Base-by-base conservation (phyloP, 2,329 filamentous ascomycete genomes). In the Amesomyces nigricolor region DNA sequence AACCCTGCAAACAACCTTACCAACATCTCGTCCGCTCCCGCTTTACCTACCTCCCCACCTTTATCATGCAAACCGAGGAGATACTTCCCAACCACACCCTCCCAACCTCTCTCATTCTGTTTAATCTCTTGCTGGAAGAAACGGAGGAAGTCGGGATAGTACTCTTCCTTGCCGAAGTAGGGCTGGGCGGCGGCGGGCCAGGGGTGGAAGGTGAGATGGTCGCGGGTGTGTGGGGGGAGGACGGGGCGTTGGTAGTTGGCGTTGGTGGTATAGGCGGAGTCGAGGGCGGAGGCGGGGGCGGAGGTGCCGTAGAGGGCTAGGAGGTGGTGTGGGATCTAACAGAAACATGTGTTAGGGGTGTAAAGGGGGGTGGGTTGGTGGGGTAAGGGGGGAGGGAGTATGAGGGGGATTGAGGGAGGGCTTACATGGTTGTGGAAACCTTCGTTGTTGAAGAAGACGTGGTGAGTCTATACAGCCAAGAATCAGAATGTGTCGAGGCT, bases 381-480 rank as follows among this genome's bases (percentile, higher is more conserved):
- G 32, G 38, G 17, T 14, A 4, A 45, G n/a, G 6, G 5, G 16
- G 16, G 14, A 1, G 3, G 17, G n/a, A 14, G n/a, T 5, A 17
- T 13, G 17, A 14, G 19, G 14, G 45, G 4, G n/a, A n/a, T n/a
- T n/a, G 17, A 14, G 19, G 39, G 14, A 3, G 2, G 14, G 56
- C 68, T 64, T 72, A 78, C 89, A 65, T 96, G 91, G 68, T 96
- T 89, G 66, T 96, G 91, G 60, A 87, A 95, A 0, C 87, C 86
- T 1, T 70, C 66, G 0, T 78, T 58, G 58, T 94, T 95, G 76
- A 91, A 95, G 72, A 86, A 95, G 56, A 91, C 86, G 66, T 95
- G 88, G 63, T 91, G 82, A 35, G 72, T 72, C 72, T n/a, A n/a
- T n/a, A n/a, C n/a, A n/a, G n/a, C n/a, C n/a, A n/a, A n/a, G n/a